Conservation (phyloP, 371 early-diverging fungal genomes). For the Apophysomyces ossiformis region DNA sequence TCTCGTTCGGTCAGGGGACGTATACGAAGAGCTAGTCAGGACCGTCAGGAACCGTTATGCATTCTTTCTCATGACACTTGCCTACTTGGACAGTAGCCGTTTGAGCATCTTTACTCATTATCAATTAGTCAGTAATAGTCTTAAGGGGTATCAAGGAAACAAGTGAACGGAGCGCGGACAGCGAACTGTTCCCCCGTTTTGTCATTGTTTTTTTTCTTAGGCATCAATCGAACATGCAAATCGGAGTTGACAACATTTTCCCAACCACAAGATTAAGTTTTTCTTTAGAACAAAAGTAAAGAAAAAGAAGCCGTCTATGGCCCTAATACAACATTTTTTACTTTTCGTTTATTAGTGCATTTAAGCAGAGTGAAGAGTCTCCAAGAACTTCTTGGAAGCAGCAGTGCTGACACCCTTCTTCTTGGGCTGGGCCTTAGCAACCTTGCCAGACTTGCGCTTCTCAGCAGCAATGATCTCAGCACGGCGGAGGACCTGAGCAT, state of each 20-base stretch:
- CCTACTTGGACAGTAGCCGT: slow-evolving; percentile 46
- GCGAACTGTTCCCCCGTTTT: slow-evolving; percentile 7
- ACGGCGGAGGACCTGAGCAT: slow-evolving; percentile 88
- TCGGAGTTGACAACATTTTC: no score
- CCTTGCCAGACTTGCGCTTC: slow-evolving; percentile 73
- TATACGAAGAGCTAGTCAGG: slow-evolving; percentile 42
- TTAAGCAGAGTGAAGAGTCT: slow-evolving; percentile 68
- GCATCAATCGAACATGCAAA: no score
- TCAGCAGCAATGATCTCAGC: slow-evolving; percentile 74
- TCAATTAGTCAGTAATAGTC: not conserved
- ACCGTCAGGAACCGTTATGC: not conserved
- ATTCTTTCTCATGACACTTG: slow-evolving; percentile 15
- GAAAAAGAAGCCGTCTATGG: not conserved
- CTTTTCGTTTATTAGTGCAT: slow-evolving; percentile 12
- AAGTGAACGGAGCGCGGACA: slow-evolving; percentile 1
- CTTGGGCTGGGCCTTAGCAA: slow-evolving; percentile 59
- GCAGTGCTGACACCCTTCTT: slow-evolving; percentile 40
- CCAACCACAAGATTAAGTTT: no score
- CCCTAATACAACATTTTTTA: not conserved
- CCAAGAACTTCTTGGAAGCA: slow-evolving; percentile 68
- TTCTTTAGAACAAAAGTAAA: not conserved
- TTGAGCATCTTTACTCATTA: slow-evolving; percentile 34
- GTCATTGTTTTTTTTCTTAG: not conserved
- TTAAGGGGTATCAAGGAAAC: slow-evolving; percentile 13
- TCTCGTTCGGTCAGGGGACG: slow-evolving; percentile 51